phyloP scores from a whole-genome alignment of 1,284 basidiomycete genomes.

The Erythrobasidium hasegawianum region DNA sequence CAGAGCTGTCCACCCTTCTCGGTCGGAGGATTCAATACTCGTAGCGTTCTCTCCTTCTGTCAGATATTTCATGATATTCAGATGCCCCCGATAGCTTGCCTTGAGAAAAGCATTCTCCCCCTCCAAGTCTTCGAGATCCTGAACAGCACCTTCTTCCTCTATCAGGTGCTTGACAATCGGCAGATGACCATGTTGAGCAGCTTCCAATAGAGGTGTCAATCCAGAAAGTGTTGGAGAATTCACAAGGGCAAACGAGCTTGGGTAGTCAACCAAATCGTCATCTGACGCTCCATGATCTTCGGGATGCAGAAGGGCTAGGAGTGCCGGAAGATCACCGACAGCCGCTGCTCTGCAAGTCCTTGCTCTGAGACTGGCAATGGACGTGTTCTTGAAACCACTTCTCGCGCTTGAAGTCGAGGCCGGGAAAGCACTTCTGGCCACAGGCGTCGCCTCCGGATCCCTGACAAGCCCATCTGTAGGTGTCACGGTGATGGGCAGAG shows the following conservation, averaged over 20 bases:
- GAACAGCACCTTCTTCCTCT: conserved; percentile 77
- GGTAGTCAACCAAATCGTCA: conserved; percentile 15
- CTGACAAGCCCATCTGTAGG: no score
- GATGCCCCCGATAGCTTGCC: conserved; percentile 68
- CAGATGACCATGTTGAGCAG: conserved; percentile 72
- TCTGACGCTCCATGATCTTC: conserved; percentile 1
- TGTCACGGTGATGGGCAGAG: no score
- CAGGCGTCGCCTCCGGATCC: conserved; percentile 29
- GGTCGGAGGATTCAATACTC: conserved; percentile 18
- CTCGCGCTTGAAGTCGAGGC: not conserved
- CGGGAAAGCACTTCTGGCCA: conserved; percentile 18
- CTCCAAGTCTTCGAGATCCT: conserved; percentile 84
- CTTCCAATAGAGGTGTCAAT: conserved; percentile 73
- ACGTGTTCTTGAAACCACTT: not conserved
- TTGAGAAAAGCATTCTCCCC: conserved; percentile 62
- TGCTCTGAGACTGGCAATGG: conserved; percentile 7
- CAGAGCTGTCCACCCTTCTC: conserved; percentile 73
- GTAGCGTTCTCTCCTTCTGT: conserved; percentile 50
- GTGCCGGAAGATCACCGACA: conserved; percentile 18
- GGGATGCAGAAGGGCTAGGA: conserved; percentile 19
- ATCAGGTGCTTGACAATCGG: conserved; percentile 74
- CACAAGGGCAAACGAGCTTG: conserved; percentile 21
- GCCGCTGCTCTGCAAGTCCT: conserved; percentile 27
- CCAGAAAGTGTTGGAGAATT: conserved; percentile 62
- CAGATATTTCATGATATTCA: conserved; percentile 64